A percentile compares a stretch with the other conserved stretches of the same genome.
Evolutionary conservation across 164 flowering plant species (phyloP).

Genomic region (Berberis thunbergii): DNA sequence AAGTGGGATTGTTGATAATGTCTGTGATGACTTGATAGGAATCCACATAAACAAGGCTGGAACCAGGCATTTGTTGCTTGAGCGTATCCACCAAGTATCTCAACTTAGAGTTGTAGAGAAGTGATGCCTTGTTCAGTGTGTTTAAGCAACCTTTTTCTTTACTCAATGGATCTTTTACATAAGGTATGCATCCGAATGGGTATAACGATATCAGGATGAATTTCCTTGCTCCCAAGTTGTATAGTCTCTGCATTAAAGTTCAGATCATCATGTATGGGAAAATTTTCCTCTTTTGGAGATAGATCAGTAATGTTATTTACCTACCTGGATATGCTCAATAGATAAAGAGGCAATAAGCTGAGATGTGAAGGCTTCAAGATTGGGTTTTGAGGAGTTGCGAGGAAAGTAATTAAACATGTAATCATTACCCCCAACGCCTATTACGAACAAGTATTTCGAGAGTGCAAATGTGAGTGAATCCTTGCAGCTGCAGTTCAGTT

Average conservation of each 20-base stretch:
- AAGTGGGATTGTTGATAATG: constrained; percentile 30
- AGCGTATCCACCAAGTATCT: constrained; percentile 23
- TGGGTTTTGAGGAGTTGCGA: constrained; percentile 11
- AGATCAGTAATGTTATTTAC: too few relatives aligned
- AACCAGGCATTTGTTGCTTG: constrained; percentile 33
- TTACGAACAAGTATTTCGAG: constrained; percentile 36
- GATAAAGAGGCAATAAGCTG: too few relatives aligned
- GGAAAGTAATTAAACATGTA: constrained; percentile 48
- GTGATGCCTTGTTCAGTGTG: constrained; percentile 32
- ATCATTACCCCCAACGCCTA: constrained; percentile 57
- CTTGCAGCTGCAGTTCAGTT: constrained; percentile 12
- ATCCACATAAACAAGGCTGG: constrained; percentile 40
- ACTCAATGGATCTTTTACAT: constrained; percentile 11
- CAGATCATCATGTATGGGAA: neutral
- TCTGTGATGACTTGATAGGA: constrained; percentile 36
- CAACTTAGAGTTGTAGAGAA: constrained; percentile 36
- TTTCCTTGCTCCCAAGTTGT: constrained; percentile 48
- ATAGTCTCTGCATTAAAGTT: constrained; percentile 35
- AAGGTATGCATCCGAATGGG: constrained; percentile 54
- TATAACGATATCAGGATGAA: constrained; percentile 43
- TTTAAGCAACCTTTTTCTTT: constrained; percentile 15
- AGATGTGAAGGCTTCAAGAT: too few relatives aligned
- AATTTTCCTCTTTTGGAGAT: too few relatives aligned
- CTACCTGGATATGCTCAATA: constrained; percentile 37
- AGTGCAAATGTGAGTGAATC: constrained; percentile 3